A percentile compares a stretch with the other conserved stretches of the same genome.
phyloP scores from a whole-genome alignment of 352 stramenopile genomes.

The Phytophthora pini region DNA sequence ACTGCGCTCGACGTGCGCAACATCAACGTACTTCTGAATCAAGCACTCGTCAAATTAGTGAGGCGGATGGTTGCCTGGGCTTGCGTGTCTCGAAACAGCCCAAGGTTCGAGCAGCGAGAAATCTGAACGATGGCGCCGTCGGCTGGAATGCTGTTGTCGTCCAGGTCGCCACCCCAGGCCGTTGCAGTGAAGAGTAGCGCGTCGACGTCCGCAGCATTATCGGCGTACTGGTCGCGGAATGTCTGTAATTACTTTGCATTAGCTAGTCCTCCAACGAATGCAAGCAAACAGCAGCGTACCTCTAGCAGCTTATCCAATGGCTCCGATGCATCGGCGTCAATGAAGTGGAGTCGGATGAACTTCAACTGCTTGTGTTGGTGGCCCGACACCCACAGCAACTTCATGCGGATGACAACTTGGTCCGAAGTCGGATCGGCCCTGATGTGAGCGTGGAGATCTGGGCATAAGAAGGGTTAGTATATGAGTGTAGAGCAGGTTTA shows the following conservation, averaged over 20 bases:
- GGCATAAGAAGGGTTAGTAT: neutral
- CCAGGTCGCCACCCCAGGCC: neutral
- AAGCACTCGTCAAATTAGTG: neutral
- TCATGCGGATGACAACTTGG: neutral
- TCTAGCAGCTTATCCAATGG: neutral
- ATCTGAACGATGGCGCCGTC: neutral
- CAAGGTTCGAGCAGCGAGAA: neutral
- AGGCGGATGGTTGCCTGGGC: neutral
- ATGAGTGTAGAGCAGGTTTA: too few species aligned
- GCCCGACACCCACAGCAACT: conserved; percentile 1
- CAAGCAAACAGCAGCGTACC: neutral
- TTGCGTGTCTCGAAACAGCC: neutral
- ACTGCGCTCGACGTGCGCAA: too few species aligned
- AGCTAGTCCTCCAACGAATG: neutral
- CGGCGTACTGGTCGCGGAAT: neutral
- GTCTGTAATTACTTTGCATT: neutral
- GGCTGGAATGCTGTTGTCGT: neutral
- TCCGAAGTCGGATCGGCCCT: neutral
- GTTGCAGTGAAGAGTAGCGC: conserved; percentile 5
- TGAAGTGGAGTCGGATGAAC: neutral
- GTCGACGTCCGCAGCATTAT: neutral
- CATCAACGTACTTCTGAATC: too few species aligned
- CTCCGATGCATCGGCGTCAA: conserved; percentile 3
- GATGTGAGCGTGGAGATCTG: neutral
- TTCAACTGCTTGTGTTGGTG: neutral